These are phyloP conservation scores for Diplocarpon mali DNA, from an alignment of 2,329 filamentous ascomycete genomes.

Conservation along the genomic window DNA sequence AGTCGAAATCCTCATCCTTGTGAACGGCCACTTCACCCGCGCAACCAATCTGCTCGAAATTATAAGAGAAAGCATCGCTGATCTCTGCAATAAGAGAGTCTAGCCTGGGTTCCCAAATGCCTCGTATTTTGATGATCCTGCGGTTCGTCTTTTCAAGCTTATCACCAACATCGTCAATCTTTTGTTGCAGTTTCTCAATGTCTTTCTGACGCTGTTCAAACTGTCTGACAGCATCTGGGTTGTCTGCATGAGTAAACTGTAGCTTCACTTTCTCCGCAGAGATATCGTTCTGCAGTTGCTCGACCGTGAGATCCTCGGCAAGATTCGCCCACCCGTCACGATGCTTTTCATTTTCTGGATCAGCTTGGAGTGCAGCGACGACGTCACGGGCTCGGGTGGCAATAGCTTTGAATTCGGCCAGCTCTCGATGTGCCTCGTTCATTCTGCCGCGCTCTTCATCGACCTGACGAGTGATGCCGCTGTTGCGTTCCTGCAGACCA, in stretches of 20 bases:
- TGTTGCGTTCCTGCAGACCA: conserved; percentile 55
- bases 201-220: conserved; percentile 61
- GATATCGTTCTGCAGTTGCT: conserved; percentile 56
- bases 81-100: conserved; percentile 71
- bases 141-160: conserved; percentile 43
- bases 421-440: conserved; percentile 28
- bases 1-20: conserved; percentile 88
- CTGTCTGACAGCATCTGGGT: conserved; percentile 63
- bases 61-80: conserved; percentile 82
- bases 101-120: conserved; percentile 72
- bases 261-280: conserved; percentile 63
- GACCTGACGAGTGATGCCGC: conserved; percentile 43
- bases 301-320: neutral
- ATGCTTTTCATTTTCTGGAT: conserved; percentile 29
- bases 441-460: conserved; percentile 33
- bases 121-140: conserved; percentile 55
- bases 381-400: neutral
- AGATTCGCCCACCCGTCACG: conserved; percentile 1
- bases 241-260: conserved; percentile 68
- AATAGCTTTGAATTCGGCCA: conserved; percentile 28
- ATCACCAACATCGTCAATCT: conserved; percentile 42
- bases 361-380: conserved; percentile 7
- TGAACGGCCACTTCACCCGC: conserved; percentile 80
- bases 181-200: conserved; percentile 59
- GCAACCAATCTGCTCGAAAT: conserved; percentile 89